Conservation (phyloP, 2,329 filamentous ascomycete species). For the Scopulariopsis brevicaulis region DNA sequence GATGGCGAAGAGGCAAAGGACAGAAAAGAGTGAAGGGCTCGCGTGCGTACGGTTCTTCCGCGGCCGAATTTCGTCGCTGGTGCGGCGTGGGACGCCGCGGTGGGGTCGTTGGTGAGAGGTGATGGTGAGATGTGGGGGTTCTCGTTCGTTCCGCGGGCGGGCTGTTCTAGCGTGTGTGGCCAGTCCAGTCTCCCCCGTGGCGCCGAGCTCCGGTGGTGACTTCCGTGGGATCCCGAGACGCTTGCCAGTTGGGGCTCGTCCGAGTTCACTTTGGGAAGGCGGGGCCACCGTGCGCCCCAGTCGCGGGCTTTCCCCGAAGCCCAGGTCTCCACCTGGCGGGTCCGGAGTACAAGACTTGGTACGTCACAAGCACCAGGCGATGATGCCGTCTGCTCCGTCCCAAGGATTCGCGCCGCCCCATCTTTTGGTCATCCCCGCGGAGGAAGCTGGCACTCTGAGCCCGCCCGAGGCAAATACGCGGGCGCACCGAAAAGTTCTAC, state of each 20-base stretch:
- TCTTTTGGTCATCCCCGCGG: too few species aligned
- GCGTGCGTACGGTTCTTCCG: background rate
- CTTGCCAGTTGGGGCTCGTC: background rate
- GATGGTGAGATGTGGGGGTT: background rate
- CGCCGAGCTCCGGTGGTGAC: background rate
- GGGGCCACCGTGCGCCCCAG: background rate
- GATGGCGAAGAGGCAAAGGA: background rate
- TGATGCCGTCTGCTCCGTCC: too few species aligned
- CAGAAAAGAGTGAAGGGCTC: background rate
- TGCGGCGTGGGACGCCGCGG: background rate
- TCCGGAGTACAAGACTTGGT: background rate
- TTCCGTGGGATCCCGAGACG: background rate
- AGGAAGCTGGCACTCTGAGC: too few species aligned
- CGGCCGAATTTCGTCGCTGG: background rate
- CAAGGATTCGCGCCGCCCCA: too few species aligned
- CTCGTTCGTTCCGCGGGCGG: background rate
- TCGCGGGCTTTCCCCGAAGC: background rate
- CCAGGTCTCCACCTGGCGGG: background rate
- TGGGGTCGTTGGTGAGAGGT: background rate
- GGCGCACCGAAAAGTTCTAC: too few species aligned
- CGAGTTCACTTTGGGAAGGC: background rate
- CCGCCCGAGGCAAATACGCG: too few species aligned
- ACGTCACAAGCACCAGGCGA: background rate
- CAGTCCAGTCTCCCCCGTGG: background rate
- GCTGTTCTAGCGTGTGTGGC: background rate